phyloP scores from a whole-genome alignment of 1,284 basidiomycete genomes.

The Ceratobasidium sp. region DNA sequence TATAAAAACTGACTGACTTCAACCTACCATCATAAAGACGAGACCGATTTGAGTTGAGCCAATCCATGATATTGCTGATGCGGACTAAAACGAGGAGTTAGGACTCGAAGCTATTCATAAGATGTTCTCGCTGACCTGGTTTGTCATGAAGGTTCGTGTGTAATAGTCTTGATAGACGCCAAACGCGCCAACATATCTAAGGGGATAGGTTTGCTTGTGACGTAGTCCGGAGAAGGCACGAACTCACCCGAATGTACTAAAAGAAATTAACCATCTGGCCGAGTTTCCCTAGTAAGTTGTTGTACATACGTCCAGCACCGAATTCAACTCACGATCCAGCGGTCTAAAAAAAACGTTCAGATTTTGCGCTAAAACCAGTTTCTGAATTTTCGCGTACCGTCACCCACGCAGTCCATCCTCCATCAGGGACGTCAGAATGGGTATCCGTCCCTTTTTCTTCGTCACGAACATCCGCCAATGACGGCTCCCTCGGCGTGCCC shows the following conservation, averaged over 20 bases:
- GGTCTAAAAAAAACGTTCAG: slow-evolving; percentile 14
- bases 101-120: background rate
- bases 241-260: slow-evolving; percentile 39
- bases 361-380: too few relatives aligned
- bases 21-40: slow-evolving; percentile 30
- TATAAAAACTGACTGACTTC: too few relatives aligned
- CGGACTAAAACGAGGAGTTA: background rate
- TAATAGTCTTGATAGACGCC: slow-evolving; percentile 43
- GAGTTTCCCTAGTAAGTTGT: background rate
- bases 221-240: background rate
- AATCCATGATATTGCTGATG: slow-evolving; percentile 37
- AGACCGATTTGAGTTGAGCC: slow-evolving; percentile 32
- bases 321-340: slow-evolving; percentile 35
- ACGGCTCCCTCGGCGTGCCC: background rate
- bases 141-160: slow-evolving; percentile 39
- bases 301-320: too few relatives aligned
- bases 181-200: slow-evolving; percentile 37
- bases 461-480: background rate
- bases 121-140: slow-evolving; percentile 10
- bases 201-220: too few relatives aligned
- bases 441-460: slow-evolving; percentile 7
- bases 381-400: background rate
- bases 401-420: slow-evolving; percentile 31
- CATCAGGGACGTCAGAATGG: slow-evolving; percentile 39
- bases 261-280: slow-evolving; percentile 27